These are phyloP conservation scores for Apiotrichum gracile DNA, from an alignment of 1,284 basidiomycete genomes.

Conservation along the genomic window DNA sequence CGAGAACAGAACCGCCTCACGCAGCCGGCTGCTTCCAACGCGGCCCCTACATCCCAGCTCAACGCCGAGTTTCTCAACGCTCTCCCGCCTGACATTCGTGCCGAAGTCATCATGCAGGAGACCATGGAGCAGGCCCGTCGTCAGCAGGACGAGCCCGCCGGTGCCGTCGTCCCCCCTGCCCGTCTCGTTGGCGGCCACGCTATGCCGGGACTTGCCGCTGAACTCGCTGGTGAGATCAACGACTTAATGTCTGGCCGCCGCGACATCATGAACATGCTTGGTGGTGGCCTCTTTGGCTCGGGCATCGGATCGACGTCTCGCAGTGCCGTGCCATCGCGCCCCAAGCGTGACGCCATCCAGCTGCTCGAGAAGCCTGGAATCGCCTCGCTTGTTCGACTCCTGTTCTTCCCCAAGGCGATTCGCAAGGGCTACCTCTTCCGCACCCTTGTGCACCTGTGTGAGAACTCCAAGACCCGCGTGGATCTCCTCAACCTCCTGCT, in stretches of 20 bases:
- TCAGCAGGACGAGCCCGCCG: conserved; percentile 2
- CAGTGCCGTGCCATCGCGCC: neutral
- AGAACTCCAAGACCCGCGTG: conserved; percentile 83
- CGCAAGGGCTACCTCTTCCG: conserved; percentile 80
- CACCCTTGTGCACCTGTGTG: conserved; percentile 89
- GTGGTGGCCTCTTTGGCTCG: neutral
- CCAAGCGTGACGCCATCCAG: conserved; percentile 78
- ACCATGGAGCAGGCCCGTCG: conserved; percentile 69
- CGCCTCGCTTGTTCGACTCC: conserved; percentile 80
- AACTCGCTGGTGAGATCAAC: neutral
- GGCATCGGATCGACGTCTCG: neutral
- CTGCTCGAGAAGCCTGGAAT: conserved; percentile 87
- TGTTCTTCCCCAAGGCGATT: conserved; percentile 93
- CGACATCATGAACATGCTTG: conserved; percentile 1
- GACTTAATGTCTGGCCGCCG: neutral
- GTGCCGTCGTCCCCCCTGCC: neutral
- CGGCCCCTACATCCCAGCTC: conserved; percentile 69
- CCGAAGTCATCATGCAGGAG: conserved; percentile 95
- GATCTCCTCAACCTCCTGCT: conserved; percentile 91
- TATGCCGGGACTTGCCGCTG: conserved; percentile 2
- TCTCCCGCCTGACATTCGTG: conserved; percentile 89
- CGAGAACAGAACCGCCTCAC: conserved; percentile 60
- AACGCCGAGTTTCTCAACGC: conserved; percentile 94
- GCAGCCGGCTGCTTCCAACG: conserved; percentile 51
- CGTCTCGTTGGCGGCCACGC: neutral